These are phyloP conservation scores for Albifimbria verrucaria DNA, from an alignment of 2,329 filamentous ascomycete genomes.

Conservation along the genomic window DNA sequence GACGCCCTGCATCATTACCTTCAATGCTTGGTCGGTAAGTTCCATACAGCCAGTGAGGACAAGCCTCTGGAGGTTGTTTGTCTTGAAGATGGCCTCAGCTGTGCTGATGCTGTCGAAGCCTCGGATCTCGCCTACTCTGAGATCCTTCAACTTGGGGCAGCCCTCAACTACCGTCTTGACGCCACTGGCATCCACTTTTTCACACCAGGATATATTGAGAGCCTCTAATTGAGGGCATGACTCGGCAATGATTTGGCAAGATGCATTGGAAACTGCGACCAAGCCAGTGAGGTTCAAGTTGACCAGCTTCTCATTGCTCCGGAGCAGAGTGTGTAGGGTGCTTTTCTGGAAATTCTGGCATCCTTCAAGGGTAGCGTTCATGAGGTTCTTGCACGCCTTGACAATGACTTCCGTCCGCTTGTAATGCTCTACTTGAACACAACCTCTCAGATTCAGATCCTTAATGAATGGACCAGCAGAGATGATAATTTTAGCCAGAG, in stretches of 20 bases:
- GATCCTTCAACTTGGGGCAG: slow-evolving; percentile 71
- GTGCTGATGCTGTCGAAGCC: slow-evolving; percentile 75
- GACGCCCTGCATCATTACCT: slow-evolving; percentile 70
- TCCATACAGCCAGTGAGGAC: slow-evolving; percentile 77
- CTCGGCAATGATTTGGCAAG: slow-evolving; percentile 80
- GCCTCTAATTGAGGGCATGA: slow-evolving; percentile 78
- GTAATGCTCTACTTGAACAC: slow-evolving; percentile 81
- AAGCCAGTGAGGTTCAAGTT: slow-evolving; percentile 85
- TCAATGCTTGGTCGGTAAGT: slow-evolving; percentile 70
- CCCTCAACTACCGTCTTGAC: slow-evolving; percentile 68
- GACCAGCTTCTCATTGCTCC: slow-evolving; percentile 71
- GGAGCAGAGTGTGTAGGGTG: slow-evolving; percentile 73
- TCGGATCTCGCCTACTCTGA: slow-evolving; percentile 76
- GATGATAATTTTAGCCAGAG: slow-evolving; percentile 79
- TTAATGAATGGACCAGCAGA: slow-evolving; percentile 86
- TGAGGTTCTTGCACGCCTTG: slow-evolving; percentile 81
- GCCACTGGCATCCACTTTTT: slow-evolving; percentile 75
- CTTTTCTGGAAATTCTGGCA: slow-evolving; percentile 78
- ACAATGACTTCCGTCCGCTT: slow-evolving; percentile 74
- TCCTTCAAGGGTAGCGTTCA: slow-evolving; percentile 84
- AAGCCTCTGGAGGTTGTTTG: slow-evolving; percentile 79
- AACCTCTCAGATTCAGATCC: slow-evolving; percentile 86
- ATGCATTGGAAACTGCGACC: slow-evolving; percentile 73
- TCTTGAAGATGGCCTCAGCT: slow-evolving; percentile 70
- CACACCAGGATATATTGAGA: slow-evolving; percentile 92